phyloP scores from a whole-genome alignment of 2,329 filamentous ascomycete genomes.

The Pestalotiopsis sp. region DNA sequence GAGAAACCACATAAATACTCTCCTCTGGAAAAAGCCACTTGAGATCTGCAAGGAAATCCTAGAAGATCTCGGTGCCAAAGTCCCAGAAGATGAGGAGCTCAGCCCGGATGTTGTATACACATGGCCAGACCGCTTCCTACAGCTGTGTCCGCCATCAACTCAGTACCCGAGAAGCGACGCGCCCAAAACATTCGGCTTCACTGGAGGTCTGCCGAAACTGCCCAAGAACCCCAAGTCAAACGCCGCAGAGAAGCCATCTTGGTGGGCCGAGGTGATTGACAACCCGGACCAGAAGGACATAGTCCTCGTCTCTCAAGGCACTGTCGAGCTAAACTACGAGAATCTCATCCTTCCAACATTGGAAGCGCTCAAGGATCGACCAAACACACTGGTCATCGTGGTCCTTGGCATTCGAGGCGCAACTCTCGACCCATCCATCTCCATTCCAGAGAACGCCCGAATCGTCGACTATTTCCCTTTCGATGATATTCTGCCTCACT shows the following conservation, averaged over 20 bases:
- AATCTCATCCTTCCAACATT: constrained; percentile 37
- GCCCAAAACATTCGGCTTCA: constrained; percentile 1
- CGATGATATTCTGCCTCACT: neutral
- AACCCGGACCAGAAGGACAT: constrained; percentile 27
- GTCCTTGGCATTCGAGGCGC: constrained; percentile 5
- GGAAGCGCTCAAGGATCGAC: constrained; percentile 31
- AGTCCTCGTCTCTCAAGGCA: constrained; percentile 38
- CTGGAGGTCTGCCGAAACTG: constrained; percentile 1
- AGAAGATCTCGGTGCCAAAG: neutral
- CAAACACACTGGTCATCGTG: constrained; percentile 35
- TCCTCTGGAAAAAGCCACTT: neutral
- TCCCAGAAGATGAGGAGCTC: neutral
- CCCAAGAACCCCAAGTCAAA: neutral
- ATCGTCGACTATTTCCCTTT: constrained; percentile 9
- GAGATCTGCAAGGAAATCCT: neutral
- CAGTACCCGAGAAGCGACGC: constrained; percentile 13
- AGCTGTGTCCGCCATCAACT: constrained; percentile 11
- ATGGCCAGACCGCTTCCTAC: constrained; percentile 13
- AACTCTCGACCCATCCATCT: neutral
- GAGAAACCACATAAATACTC: neutral
- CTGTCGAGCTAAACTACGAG: constrained; percentile 27
- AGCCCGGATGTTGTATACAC: constrained; percentile 1
- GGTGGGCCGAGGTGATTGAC: constrained; percentile 9
- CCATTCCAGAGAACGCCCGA: neutral
- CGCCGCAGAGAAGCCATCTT: neutral